These are phyloP conservation scores for Penicillium sp. DNA, from an alignment of 2,329 filamentous ascomycete species.

Conservation along the genomic window DNA sequence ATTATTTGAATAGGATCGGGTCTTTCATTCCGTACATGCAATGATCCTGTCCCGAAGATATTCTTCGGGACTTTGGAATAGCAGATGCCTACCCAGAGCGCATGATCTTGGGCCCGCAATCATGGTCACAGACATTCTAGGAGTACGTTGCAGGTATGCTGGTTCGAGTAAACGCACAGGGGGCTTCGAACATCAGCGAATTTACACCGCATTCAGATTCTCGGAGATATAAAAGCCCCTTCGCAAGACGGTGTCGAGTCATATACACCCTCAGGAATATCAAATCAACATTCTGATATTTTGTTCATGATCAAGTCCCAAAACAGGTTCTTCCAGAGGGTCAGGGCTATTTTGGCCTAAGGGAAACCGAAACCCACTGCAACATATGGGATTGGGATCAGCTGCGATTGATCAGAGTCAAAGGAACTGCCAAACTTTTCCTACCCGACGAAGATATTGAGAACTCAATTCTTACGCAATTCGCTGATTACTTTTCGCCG, in stretches of 20 bases:
- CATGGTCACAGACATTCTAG: not conserved
- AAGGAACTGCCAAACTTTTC: conserved; percentile 24
- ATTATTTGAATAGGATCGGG: not conserved
- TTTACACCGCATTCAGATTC: not conserved
- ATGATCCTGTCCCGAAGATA: not conserved
- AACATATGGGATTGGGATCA: conserved; percentile 26
- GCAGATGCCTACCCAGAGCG: too few species aligned
- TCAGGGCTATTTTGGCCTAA: conserved; percentile 16
- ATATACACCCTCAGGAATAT: not conserved
- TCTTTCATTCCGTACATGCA: too few species aligned
- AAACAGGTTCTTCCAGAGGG: conserved; percentile 15
- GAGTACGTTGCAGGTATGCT: not conserved
- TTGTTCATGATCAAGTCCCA: not conserved
- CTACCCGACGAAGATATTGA: conserved; percentile 20
- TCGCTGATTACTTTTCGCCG: conserved; percentile 19
- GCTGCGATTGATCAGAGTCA: conserved; percentile 22
- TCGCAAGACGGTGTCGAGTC: not conserved
- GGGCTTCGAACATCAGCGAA: not conserved
- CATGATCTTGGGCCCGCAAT: too few species aligned
- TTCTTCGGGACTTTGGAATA: not conserved
- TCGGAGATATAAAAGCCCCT: not conserved
- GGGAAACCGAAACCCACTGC: conserved; percentile 20
- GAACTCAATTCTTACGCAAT: conserved; percentile 13
- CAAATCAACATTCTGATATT: not conserved
- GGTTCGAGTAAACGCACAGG: not conserved